Conservation (phyloP, 2,329 filamentous ascomycete genomes). For the Didymella exigua region DNA sequence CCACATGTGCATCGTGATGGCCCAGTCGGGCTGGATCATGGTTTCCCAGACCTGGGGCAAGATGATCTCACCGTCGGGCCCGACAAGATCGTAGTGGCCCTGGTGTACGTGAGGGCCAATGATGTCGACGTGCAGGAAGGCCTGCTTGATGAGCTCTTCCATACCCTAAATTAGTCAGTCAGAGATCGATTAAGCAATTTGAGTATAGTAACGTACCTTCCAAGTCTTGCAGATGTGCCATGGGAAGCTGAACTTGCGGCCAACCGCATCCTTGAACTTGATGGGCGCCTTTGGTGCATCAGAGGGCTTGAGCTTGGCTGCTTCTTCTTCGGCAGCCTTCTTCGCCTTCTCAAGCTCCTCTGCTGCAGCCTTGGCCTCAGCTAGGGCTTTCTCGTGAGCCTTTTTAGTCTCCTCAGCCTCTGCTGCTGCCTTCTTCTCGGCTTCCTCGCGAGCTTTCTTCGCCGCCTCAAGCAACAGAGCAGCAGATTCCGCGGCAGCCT, state of each 20-base stretch:
- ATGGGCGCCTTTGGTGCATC: constrained; percentile 55
- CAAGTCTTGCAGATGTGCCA: constrained; percentile 37
- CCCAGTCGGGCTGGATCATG: constrained; percentile 55
- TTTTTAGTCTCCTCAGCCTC: constrained; percentile 49
- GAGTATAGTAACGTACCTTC: constrained; percentile 52
- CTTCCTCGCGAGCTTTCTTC: constrained; percentile 40
- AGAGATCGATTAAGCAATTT: constrained; percentile 65
- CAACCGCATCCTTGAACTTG: constrained; percentile 41
- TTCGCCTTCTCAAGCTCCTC: constrained; percentile 56
- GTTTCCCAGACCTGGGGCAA: constrained; percentile 57
- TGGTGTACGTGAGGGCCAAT: constrained; percentile 54
- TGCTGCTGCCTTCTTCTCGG: constrained; percentile 38
- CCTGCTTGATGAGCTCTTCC: constrained; percentile 57
- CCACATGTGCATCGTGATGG: constrained; percentile 58
- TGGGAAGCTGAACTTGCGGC: constrained; percentile 39
- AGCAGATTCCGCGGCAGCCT: constrained; percentile 43
- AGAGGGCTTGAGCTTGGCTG: constrained; percentile 49
- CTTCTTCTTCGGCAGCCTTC: constrained; percentile 55
- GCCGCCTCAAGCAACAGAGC: constrained; percentile 38
- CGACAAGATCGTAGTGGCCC: constrained; percentile 56
- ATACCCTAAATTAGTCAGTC: constrained; percentile 59
- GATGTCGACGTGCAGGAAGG: constrained; percentile 55
- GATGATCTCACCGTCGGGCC: constrained; percentile 57
- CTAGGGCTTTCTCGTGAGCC: constrained; percentile 56
- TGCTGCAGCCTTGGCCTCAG: constrained; percentile 51